Base-by-base conservation (phyloP, 495 filamentous ascomycete genomes). In the Emericellopsis terricola region DNA sequence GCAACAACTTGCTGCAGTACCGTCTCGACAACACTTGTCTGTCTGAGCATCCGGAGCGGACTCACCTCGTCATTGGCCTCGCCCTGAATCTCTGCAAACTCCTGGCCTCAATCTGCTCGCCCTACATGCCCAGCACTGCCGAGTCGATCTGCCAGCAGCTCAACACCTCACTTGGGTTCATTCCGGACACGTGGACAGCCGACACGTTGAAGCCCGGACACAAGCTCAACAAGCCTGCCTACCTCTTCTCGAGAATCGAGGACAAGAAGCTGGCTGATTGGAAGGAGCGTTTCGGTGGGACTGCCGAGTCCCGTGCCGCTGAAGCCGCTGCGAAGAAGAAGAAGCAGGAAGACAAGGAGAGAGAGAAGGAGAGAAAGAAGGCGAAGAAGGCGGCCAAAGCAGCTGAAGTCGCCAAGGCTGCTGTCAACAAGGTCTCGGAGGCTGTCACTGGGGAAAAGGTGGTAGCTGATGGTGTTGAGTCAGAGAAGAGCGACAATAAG, bases 51-150 rank as follows among this genome's bases (percentile, higher is more conserved):
- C 84, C 85, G 5, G 70, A 75, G 33, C 69, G 69, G 26, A 78
- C 78, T 41, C 70, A 56, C 65, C 76, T 80, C 3, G 81, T 93
- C 31, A 71, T 87, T 21, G 81, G 84, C 38, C 66, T 80, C 24
- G 81, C 80, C 3, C 59, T 93, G 38, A 86, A 92, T 55, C 64
- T 86, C 34, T 67, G 84, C 40, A 71, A 83, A 51, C 76, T 96
- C 28, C 63, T 92, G 26, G 76, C 81, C 27, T 71, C 71, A 20
- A 46, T 94, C 9, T 62, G 78, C 38, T 69, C 71, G 20, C 86
- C 87, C 8, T 94, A 84, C 56, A 78, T 94, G 63, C 85, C 85
- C 27, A 69, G 68, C 8, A 87, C 81, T n/a, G 59, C 78, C 3
- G 60, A 65, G 35, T 68, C 72, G 2, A 94, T 94, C 41, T 62